Conservation (phyloP, 306 rosid species). For the Datisca glomerata region DNA sequence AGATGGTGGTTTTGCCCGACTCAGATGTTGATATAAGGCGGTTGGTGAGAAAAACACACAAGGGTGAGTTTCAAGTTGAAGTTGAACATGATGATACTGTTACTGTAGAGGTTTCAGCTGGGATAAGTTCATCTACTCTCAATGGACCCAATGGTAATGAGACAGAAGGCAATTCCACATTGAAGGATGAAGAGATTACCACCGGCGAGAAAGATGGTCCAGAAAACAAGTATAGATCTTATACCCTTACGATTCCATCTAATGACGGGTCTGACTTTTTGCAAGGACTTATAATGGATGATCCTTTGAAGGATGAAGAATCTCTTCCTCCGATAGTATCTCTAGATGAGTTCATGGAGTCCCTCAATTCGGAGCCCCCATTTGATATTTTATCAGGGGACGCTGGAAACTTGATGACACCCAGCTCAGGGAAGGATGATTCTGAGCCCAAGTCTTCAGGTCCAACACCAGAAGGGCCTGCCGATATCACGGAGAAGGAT, state of each 20-base stretch:
- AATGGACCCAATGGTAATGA: conserved; percentile 28
- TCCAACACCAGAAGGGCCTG: conserved; percentile 20
- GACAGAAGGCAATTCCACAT: conserved; percentile 15
- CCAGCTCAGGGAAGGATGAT: no score
- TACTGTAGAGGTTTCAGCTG: conserved; percentile 50
- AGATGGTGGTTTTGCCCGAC: conserved; percentile 90
- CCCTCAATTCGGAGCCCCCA: conserved; percentile 71
- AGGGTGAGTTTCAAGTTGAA: conserved; percentile 95
- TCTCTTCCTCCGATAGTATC: conserved; percentile 81
- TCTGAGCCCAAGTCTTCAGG: conserved; percentile 30
- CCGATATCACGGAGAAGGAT: conserved; percentile 7
- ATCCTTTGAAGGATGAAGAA: conserved; percentile 59
- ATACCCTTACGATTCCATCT: conserved; percentile 47
- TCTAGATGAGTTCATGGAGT: conserved; percentile 91
- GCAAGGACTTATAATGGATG: conserved; percentile 84
- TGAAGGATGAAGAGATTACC: conserved; percentile 17
- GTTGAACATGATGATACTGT: conserved; percentile 60
- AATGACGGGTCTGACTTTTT: conserved; percentile 48
- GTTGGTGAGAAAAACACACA: conserved; percentile 84
- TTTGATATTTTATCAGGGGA: conserved; percentile 44
- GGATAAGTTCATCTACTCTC: conserved; percentile 24
- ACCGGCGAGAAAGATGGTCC: conserved; percentile 25
- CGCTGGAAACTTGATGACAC: conserved; percentile 30
- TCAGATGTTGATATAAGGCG: conserved; percentile 80
- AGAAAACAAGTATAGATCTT: conserved; percentile 21